A percentile compares a stretch with the other conserved stretches of the same genome.
phyloP scores from a whole-genome alignment of 2,329 filamentous ascomycete genomes.

The Beauveria sp. region DNA sequence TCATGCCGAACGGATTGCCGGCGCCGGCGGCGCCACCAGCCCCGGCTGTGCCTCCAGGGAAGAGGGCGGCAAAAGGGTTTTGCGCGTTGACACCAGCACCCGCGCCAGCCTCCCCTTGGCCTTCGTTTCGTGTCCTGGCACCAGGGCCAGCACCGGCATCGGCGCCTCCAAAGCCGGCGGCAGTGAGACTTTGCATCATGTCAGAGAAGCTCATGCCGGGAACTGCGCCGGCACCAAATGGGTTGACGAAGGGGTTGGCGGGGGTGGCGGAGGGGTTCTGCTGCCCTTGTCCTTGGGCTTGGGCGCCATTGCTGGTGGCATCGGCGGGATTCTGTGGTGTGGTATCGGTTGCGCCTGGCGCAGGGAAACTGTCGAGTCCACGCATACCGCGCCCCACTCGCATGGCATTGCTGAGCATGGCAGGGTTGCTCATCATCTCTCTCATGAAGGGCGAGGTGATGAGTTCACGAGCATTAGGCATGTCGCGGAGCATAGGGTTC shows the following conservation, averaged over 20 bases:
- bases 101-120: background rate
- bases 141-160: constrained; percentile 10
- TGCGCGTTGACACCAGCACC: constrained; percentile 16
- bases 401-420: constrained; percentile 72
- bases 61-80: constrained; percentile 64
- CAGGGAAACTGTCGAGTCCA: constrained; percentile 62
- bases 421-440: constrained; percentile 87
- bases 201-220: constrained; percentile 15
- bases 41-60: constrained; percentile 31
- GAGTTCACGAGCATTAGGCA: constrained; percentile 73
- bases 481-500: constrained; percentile 72
- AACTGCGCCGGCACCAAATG: constrained; percentile 19
- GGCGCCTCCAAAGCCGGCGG: constrained; percentile 24
- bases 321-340: constrained; percentile 49
- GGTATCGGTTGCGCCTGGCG: constrained; percentile 84
- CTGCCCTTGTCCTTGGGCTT: background rate
- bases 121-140: no score
- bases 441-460: constrained; percentile 84
- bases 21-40: constrained; percentile 31
- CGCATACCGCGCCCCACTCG: constrained; percentile 70
- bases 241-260: constrained; percentile 38
- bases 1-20: constrained; percentile 38
- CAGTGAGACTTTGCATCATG: constrained; percentile 20
- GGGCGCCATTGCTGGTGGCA: constrained; percentile 22
- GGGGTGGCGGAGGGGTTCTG: constrained; percentile 20